Evolutionary conservation across 768 basidiomycete genomes (phyloP).

Genomic region (Phanerochaete carnosa): DNA sequence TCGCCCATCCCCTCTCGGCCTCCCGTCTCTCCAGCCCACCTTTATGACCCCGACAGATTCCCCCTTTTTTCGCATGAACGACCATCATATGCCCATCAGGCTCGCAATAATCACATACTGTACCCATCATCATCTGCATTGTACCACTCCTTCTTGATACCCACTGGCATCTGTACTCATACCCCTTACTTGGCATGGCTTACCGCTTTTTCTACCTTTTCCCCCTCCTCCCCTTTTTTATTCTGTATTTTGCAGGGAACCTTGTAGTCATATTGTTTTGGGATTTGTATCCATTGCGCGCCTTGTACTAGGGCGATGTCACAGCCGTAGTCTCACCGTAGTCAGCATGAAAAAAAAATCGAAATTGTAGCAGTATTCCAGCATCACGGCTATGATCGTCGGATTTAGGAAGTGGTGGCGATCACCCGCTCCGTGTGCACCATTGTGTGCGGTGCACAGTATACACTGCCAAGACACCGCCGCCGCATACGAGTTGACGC

Average conservation of each 20-base stretch:
- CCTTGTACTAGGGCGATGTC: no score
- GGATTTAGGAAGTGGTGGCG: no score
- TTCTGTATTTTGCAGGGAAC: background rate
- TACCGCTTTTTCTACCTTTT: background rate
- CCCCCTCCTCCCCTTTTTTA: background rate
- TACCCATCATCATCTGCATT: background rate
- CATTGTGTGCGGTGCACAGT: no score
- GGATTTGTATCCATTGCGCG: no score
- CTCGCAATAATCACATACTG: background rate
- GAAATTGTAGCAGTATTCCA: background rate
- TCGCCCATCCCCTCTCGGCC: constrained; percentile 8
- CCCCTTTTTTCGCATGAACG: background rate
- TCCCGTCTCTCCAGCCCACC: background rate
- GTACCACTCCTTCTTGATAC: background rate
- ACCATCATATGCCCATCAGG: background rate
- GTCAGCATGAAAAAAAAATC: background rate
- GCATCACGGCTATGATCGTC: no score
- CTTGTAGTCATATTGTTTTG: background rate
- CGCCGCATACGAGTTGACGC: no score
- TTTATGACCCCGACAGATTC: background rate
- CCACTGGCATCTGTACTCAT: constrained; percentile 1
- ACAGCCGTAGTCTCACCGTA: background rate
- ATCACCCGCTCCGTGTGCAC: no score
- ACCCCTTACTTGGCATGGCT: background rate
- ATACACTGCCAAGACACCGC: no score